Conservation (phyloP, 306 rosid genomes). For the Trifolium subterraneum region DNA sequence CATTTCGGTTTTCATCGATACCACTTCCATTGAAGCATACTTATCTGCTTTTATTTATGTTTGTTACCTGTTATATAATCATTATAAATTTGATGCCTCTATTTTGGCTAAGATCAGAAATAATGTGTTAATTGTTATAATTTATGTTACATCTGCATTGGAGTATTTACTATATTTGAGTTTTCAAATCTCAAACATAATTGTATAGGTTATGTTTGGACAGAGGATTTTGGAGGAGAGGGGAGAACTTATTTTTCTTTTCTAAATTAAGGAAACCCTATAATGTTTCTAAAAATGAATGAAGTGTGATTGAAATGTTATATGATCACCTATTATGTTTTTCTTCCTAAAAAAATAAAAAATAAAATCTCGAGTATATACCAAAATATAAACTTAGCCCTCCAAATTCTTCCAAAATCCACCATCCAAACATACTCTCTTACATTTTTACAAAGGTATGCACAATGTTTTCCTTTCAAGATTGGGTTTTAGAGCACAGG, state of each 20-base stretch:
- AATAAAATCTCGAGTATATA: not conserved
- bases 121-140: not conserved
- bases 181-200: slow-evolving; percentile 5
- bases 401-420: not conserved
- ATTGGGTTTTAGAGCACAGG: not conserved
- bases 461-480: not conserved
- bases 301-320: not conserved
- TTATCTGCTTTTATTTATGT: not conserved
- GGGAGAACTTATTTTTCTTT: not conserved
- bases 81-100: not conserved
- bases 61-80: slow-evolving; percentile 10
- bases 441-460: slow-evolving; percentile 10
- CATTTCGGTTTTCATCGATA: slow-evolving; percentile 6
- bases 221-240: not conserved
- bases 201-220: not conserved
- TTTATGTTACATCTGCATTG: not conserved
- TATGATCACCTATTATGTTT: not conserved
- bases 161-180: slow-evolving; percentile 1
- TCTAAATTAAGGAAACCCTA: not conserved
- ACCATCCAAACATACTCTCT: not conserved
- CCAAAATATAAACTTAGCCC: not conserved
- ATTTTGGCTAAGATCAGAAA: not conserved
- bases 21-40: slow-evolving; percentile 1
- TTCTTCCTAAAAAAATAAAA: not conserved
- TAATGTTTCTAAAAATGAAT: slow-evolving; percentile 2